Conservation (phyloP, 352 stramenopile genomes). For the Elongisporangium senticosum region DNA sequence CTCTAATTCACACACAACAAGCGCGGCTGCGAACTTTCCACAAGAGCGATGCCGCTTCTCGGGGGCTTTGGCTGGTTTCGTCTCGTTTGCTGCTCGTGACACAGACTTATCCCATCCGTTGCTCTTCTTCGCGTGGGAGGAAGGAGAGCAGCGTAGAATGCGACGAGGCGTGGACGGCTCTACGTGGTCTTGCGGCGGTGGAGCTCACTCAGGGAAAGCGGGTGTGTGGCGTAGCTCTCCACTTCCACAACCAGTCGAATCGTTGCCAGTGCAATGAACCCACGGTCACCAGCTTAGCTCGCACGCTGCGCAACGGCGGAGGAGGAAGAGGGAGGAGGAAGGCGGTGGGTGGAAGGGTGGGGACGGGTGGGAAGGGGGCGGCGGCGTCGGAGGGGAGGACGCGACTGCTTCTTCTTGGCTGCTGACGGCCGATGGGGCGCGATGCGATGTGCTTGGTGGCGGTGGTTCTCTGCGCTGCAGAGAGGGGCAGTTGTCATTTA, state of each 20-base stretch:
- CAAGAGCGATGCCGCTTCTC: too few relatives aligned
- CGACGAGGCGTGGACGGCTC: background rate
- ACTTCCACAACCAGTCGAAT: slow-evolving; percentile 45
- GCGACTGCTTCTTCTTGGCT: too few relatives aligned
- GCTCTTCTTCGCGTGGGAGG: slow-evolving; percentile 2
- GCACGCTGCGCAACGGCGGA: background rate
- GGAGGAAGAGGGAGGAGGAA: background rate
- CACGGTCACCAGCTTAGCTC: slow-evolving; percentile 25
- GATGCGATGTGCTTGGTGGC: too few relatives aligned
- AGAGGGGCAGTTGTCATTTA: too few relatives aligned
- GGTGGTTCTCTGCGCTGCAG: too few relatives aligned
- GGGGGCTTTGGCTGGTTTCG: slow-evolving; percentile 10
- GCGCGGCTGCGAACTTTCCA: slow-evolving; percentile 5
- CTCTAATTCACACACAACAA: background rate
- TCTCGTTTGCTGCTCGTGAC: slow-evolving; percentile 16
- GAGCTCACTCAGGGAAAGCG: slow-evolving; percentile 16
- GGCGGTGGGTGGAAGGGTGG: too few relatives aligned
- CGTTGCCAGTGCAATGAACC: slow-evolving; percentile 28
- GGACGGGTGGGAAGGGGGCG: too few relatives aligned
- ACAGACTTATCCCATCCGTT: slow-evolving; percentile 51
- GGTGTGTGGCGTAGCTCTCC: slow-evolving; percentile 22
- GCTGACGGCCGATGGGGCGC: too few relatives aligned
- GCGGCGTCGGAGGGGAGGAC: too few relatives aligned
- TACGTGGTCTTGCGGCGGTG: slow-evolving; percentile 1
- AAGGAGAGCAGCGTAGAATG: slow-evolving; percentile 9